Conservation (phyloP, 352 stramenopile genomes). For the Pythium monospermum region DNA sequence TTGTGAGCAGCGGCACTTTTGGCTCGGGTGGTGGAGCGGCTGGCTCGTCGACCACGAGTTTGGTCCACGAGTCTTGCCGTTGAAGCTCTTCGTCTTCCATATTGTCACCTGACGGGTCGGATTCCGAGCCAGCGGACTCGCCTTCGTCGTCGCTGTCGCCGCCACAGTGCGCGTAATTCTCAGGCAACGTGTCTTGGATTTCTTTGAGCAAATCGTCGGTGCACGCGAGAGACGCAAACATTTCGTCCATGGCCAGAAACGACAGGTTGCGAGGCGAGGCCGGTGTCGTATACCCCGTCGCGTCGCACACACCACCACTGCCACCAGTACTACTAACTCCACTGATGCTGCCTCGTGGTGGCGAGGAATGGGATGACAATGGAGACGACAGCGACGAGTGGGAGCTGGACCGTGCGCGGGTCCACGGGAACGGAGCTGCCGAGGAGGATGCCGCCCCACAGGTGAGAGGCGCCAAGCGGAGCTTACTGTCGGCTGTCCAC, state of each 20-base stretch:
- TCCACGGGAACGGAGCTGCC: slow-evolving; percentile 2
- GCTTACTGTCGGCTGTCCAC: slow-evolving; percentile 4
- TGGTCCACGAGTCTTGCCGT: slow-evolving; percentile 21
- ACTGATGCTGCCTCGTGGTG: too few species aligned
- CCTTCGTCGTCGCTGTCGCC: slow-evolving; percentile 37
- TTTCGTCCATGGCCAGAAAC: slow-evolving; percentile 11
- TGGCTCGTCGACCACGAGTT: too few species aligned
- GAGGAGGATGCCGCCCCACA: background rate
- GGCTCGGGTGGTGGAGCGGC: background rate
- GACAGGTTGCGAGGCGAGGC: background rate
- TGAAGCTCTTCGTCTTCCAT: slow-evolving; percentile 52
- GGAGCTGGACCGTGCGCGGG: slow-evolving; percentile 1
- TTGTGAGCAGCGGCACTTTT: slow-evolving; percentile 1
- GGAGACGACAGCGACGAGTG: background rate
- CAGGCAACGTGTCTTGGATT: slow-evolving; percentile 57
- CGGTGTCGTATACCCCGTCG: too few species aligned
- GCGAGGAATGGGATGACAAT: background rate
- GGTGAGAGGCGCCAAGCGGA: slow-evolving; percentile 12
- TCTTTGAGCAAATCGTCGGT: slow-evolving; percentile 59
- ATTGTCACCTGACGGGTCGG: slow-evolving; percentile 66
- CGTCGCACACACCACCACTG: too few species aligned
- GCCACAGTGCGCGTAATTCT: slow-evolving; percentile 22
- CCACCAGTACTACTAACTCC: too few species aligned
- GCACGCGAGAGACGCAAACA: slow-evolving; percentile 32
- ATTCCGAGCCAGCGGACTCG: slow-evolving; percentile 56